These are phyloP conservation scores for Hymenoscyphus fraxineus DNA, from an alignment of 2,329 filamentous ascomycete genomes.

Conservation along the genomic window DNA sequence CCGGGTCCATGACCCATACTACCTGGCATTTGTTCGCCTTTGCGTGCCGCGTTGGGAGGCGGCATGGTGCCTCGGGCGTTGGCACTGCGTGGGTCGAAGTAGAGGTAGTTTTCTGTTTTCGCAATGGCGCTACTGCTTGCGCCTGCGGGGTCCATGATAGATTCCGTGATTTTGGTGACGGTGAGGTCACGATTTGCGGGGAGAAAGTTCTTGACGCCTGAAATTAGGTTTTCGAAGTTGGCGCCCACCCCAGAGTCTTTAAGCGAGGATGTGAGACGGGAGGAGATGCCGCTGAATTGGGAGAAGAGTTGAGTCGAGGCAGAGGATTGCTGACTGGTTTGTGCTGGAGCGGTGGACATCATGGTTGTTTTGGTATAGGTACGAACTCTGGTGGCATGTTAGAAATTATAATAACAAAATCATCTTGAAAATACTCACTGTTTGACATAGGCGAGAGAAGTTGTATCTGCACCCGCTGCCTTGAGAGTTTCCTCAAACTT, in stretches of 20 bases:
- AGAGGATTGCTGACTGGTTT: conserved; percentile 52
- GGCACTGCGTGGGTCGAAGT: conserved; percentile 91
- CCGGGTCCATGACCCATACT: conserved; percentile 50
- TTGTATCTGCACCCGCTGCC: conserved; percentile 69
- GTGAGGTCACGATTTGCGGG: conserved; percentile 93
- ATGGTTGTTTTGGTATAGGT: conserved; percentile 98
- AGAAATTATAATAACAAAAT: background rate
- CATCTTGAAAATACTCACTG: conserved; percentile 52
- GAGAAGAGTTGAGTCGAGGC: conserved; percentile 79
- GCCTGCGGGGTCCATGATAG: conserved; percentile 90
- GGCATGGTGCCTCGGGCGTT: conserved; percentile 92
- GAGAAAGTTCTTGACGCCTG: conserved; percentile 97
- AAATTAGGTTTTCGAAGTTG: conserved; percentile 92
- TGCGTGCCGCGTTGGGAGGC: conserved; percentile 62
- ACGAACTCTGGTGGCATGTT: conserved; percentile 58
- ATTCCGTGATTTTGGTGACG: conserved; percentile 96
- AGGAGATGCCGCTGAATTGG: conserved; percentile 87
- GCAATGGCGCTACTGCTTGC: conserved; percentile 89
- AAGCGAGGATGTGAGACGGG: conserved; percentile 86
- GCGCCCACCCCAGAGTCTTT: conserved; percentile 81
- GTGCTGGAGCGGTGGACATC: conserved; percentile 75
- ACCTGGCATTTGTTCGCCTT: conserved; percentile 41
- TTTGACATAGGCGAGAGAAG: conserved; percentile 78
- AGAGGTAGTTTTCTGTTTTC: conserved; percentile 94
- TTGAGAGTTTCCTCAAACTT: conserved; percentile 82